Evolutionary conservation across 345 rosid species (phyloP), one percentile per base, ranked within the genome.

Genomic region (Citrus cavaleriei): DNA sequence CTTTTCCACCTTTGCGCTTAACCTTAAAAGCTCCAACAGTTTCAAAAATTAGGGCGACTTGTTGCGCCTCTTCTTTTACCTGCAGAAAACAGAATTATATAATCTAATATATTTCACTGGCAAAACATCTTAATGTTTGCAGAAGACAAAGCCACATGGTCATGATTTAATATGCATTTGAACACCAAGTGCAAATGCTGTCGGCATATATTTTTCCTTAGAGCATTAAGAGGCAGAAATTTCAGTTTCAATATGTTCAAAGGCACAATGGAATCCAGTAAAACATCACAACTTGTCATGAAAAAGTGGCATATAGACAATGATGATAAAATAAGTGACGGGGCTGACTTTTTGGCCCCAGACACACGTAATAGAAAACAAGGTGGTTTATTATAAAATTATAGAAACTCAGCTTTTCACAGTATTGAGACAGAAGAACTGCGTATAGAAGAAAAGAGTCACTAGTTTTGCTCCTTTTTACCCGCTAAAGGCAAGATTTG

Each of bases 61-160:
- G 95, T 60, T 87, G 88, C 14, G 98, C 98, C 81, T 92, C 99
- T 84, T 95, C 99, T 90, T 91, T 92, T 75, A 95, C 98, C 99
- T 95, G 83, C 28, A 78, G 73, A 83, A 68, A 64, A 61, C 18
- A 55, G 73, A 66, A 46, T 72, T 60, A 59, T 46, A 37, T 4
- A 70, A 76, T 54, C 49, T 2, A 21, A 16, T 27, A 51, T 61
- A 37, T 28, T 37, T 32, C 22, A 21, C 46, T 65, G 2, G 5
- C 34, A 40, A 76, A 22, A 16, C 34, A 25, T 38, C 21, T 63
- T 1, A 64, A 64, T 1, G 10, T 19, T 25, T 10, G 19, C 21
- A 8, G 70, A 51, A 37, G n/a, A 14, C 37, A 51, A 16, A 75
- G 61, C 54, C 27, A 10, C 40, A 73, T 32, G 27, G n/a, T 35